Evolutionary conservation across 140 eudicot genomes (phyloP).

Genomic region (Bidens hawaiensis): DNA sequence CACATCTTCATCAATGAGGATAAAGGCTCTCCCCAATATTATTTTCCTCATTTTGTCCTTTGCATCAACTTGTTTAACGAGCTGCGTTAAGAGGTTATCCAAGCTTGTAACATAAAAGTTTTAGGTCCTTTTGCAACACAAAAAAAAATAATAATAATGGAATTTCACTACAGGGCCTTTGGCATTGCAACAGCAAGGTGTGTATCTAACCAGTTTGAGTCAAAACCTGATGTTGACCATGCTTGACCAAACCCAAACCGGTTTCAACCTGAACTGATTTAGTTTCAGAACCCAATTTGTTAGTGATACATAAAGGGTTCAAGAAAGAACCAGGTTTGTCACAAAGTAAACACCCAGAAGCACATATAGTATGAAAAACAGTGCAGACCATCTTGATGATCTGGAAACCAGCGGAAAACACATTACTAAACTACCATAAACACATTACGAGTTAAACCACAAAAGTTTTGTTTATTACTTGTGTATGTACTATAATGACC

Average conservation of each 20-base stretch:
- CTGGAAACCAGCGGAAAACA: slow-evolving; percentile 30
- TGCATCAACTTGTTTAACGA: slow-evolving; percentile 67
- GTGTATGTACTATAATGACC: not conserved
- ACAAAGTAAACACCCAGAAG: slow-evolving; percentile 94
- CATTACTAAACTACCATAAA: not conserved
- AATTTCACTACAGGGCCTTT: no score
- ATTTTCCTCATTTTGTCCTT: slow-evolving; percentile 64
- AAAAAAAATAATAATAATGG: no score
- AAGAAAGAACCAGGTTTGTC: slow-evolving; percentile 80
- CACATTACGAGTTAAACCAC: not conserved
- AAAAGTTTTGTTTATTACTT: not conserved
- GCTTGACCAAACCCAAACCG: no score
- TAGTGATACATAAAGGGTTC: slow-evolving; percentile 2
- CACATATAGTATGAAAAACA: slow-evolving; percentile 77
- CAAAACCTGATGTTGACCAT: no score
- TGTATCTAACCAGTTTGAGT: no score
- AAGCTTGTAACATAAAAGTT: slow-evolving; percentile 11
- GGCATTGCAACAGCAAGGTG: no score
- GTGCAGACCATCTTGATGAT: slow-evolving; percentile 75
- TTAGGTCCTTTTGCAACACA: no score
- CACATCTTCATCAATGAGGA: slow-evolving; percentile 54
- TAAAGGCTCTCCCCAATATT: slow-evolving; percentile 73
- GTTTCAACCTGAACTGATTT: no score
- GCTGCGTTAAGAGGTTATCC: slow-evolving; percentile 36
- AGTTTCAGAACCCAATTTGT: no score